Evolutionary conservation across 805 yeast genomes (phyloP).

Genomic region (Wickerhamomyces pijperi): DNA sequence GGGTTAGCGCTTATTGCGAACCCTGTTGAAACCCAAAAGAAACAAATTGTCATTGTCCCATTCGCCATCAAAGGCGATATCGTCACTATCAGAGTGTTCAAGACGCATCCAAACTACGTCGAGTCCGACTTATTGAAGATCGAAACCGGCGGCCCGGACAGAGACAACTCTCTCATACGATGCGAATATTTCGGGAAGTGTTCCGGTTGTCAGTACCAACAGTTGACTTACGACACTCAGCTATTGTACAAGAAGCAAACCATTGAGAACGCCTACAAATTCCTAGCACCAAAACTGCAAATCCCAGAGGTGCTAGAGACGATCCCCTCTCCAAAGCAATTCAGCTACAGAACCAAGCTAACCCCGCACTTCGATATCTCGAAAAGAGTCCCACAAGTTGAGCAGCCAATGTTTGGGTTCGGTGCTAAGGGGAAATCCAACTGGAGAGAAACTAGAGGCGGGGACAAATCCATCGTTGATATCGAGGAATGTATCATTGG

Average conservation of each 20-base stretch:
- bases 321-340: constrained; percentile 66
- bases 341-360: constrained; percentile 77
- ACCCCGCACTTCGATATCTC: constrained; percentile 94
- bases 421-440: constrained; percentile 73
- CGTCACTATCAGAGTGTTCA: constrained; percentile 59
- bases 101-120: constrained; percentile 63
- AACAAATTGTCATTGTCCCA: constrained; percentile 71
- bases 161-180: constrained; percentile 49
- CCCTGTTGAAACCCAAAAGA: constrained; percentile 33
- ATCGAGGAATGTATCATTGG: constrained; percentile 93
- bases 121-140: constrained; percentile 65
- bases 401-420: constrained; percentile 74
- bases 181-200: constrained; percentile 87
- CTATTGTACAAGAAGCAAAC: constrained; percentile 62
- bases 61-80: constrained; percentile 82
- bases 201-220: constrained; percentile 92
- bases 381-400: constrained; percentile 29
- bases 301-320: constrained; percentile 58
- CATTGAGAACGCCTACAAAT: constrained; percentile 70
- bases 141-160: constrained; percentile 25
- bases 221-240: constrained; percentile 63
- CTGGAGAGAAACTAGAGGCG: constrained; percentile 51
- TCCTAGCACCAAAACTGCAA: constrained; percentile 52
- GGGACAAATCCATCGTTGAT: constrained; percentile 60
- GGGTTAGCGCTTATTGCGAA: constrained; percentile 65